phyloP scores from a whole-genome alignment of 2,329 filamentous ascomycete genomes.

The Alternaria viburni region DNA sequence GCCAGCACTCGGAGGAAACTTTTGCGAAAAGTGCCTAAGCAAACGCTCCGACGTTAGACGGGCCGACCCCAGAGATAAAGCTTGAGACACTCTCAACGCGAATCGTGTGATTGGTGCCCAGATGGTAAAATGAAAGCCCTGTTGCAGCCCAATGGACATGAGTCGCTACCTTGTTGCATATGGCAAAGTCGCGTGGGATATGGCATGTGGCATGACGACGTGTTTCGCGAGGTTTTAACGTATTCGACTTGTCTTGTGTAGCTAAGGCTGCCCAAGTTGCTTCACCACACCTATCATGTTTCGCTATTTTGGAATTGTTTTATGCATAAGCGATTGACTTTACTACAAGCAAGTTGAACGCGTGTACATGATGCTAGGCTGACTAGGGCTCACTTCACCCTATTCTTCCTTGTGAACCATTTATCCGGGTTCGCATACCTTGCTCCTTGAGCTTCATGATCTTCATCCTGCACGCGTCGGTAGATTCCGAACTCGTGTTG shows the following conservation, averaged over 20 bases:
- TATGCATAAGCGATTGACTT: conserved; percentile 6
- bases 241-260: conserved; percentile 2
- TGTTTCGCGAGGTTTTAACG: conserved; percentile 10
- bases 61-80: conserved; percentile 17
- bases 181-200: conserved; percentile 7
- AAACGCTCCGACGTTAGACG: conserved; percentile 16
- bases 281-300: conserved; percentile 9
- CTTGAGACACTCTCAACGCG: conserved; percentile 7
- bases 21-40: conserved; percentile 12
- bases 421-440: not conserved
- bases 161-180: conserved; percentile 9
- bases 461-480: not conserved
- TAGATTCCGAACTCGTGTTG: conserved; percentile 11
- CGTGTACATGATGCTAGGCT: conserved; percentile 7
- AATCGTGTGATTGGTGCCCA: conserved; percentile 14
- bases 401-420: conserved; percentile 1
- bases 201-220: conserved; percentile 1
- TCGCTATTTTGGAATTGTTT: conserved; percentile 4
- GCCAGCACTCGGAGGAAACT: conserved; percentile 13
- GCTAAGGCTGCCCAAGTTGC: conserved; percentile 3
- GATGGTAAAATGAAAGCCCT: conserved; percentile 7
- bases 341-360: conserved; percentile 3
- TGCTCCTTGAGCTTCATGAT: conserved; percentile 1
- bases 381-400: conserved; percentile 1
- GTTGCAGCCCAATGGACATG: conserved; percentile 15